These are phyloP conservation scores for Capsicum chinense DNA, from an alignment of 257 asterid species.

Conservation along the genomic window DNA sequence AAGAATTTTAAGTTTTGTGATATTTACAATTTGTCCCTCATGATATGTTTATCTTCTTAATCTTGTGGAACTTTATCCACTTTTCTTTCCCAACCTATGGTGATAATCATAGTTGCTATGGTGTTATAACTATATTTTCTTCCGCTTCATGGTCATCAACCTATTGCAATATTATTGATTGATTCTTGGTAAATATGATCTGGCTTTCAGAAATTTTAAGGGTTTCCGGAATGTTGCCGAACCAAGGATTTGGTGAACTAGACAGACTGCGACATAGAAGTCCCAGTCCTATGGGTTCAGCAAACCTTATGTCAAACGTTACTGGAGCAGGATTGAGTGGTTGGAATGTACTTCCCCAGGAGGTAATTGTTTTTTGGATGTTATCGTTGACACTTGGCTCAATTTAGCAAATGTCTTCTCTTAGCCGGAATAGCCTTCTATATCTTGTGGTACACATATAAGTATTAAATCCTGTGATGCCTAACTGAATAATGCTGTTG, in stretches of 20 bases:
- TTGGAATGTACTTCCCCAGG: conserved; percentile 87
- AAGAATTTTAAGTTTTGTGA: background rate
- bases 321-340: conserved; percentile 65
- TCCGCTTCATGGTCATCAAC: background rate
- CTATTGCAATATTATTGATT: conserved; percentile 16
- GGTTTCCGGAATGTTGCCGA: conserved; percentile 79
- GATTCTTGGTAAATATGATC: conserved; percentile 11
- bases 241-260: conserved; percentile 77
- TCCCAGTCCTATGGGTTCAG: conserved; percentile 97
- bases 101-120: conserved; percentile 3
- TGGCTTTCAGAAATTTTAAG: conserved; percentile 63
- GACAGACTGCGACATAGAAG: conserved; percentile 90
- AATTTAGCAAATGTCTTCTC: conserved; percentile 17
- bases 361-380: conserved; percentile 45
- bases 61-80: conserved; percentile 6
- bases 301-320: conserved; percentile 70
- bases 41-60: conserved; percentile 3
- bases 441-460: conserved; percentile 11
- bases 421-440: background rate
- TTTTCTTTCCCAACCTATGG: background rate
- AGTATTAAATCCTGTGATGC: background rate
- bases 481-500: conserved; percentile 10
- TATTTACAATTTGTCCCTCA: background rate
- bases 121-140: conserved; percentile 18
- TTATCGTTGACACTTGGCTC: conserved; percentile 1